Base-by-base conservation (phyloP, 129 eudicot genomes). In the Helichrysum umbraculigerum region DNA sequence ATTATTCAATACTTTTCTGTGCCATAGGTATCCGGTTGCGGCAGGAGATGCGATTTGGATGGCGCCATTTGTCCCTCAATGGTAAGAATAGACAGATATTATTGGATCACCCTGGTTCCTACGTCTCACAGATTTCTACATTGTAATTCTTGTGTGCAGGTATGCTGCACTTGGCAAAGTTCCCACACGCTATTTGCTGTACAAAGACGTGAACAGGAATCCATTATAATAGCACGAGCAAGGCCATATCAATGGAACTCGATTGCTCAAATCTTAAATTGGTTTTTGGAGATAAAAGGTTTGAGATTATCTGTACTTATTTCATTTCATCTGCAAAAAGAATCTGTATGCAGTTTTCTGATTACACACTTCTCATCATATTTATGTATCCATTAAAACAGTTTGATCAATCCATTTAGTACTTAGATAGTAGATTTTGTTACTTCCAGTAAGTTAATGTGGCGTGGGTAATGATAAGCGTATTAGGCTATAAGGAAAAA, bases 11-110 rank as follows among this genome's bases (percentile, higher is more conserved):
- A 73, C 25, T 41, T 8, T 39, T 47, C 1, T 14, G n/a, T 47
- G 5, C 17, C 39, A 0, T 44, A 94, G 98, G 97, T 95, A 89
- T 74, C 99, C 97, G 19, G 92, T 95, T 81, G 88, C 89, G 84
- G 90, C 99, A 63, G 96, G 99, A 12, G 99, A 91, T 85, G 88
- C 91, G 16, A 91, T 95, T 22, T 95, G 97, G 97, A 95, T 95
- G 99, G 99, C 99, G 17, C 96, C 99, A 4, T 95, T 95, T 87
- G 97, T 91, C 77, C 99, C 97, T 76, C 99, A 95, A 63, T 95
- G 97, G 97, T 95, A 79, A 84, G 85, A 58, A 62, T 11, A 33
- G 60, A 25, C 15, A 28, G 17, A 50, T 64, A 41, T 75, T 21
- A 74, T 70, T 5, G 19, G 57, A 75, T 71, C 34, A 34, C 61